Base-by-base conservation (phyloP, 148 eudicot genomes). In the Rhododendron ovatum region DNA sequence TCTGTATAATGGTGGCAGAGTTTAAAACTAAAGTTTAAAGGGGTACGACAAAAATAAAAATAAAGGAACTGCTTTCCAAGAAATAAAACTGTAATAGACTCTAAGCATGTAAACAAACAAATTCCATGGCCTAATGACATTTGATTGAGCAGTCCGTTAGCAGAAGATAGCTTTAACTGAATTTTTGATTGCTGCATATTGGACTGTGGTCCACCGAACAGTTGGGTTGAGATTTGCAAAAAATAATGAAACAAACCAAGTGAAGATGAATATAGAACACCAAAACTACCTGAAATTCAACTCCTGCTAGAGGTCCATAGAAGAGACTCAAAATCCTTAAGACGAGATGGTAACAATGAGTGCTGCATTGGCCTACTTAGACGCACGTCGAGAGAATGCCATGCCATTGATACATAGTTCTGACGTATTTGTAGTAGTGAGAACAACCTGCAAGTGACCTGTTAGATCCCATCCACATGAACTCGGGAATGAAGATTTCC, bases 341-440 rank as follows among this genome's bases (percentile, higher is more conserved):
- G 93, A 86, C 22, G 98, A 93, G 79, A 97, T 96, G 8, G 95
- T 95, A 61, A 94, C 99, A 75, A 94, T 96, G 59, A 97, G 92
- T 24, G 99, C 99, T 78, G 99, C 90, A 91, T 97, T 97, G 74
- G 99, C 99, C 99, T 98, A 95, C 67, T 88, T 94, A 55, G 99
- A 97, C 53, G 98, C 89, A 84, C 96, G 96, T 43, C 93, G 91
- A 84, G 99, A 97, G 88, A 97, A 97, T 53, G 99, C 95, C 99
- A 97, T 97, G 88, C 99, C 99, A 88, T 97, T 97, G 48, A 97
- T 90, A 87, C 99, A 97, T 59, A 97, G 91, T 91, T 97, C 99
- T 35, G 92, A 88, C 53, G 96, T 94, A 88, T 94, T 86, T 75
- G 98, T 97, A 90, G 98, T 94, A n/a, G 99, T 97, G 57, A 94